Evolutionary conservation across 352 stramenopile species (phyloP), one percentile per base, ranked within the genome.

Genomic region (Phytophthora rubi): DNA sequence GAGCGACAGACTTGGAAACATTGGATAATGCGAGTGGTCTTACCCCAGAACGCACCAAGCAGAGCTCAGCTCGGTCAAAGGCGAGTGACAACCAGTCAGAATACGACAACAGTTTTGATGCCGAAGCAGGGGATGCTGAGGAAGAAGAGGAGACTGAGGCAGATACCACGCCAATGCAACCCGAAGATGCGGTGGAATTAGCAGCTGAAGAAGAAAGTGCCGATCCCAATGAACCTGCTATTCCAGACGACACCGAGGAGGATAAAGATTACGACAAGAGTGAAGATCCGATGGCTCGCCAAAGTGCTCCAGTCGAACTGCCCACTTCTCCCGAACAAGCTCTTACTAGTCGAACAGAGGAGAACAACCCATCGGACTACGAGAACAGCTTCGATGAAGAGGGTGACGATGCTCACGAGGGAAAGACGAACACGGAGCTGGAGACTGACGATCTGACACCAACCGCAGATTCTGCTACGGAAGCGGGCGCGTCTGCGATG

Each of bases 301-400:
- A 52, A 28, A 32, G 28, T 18, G 39, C 18, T 52, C 30, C 30
- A 23, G 16, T 32, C 6, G 58, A 53, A 12, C 32, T 37, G 44
- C n/a, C 53, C 45, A 26, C 18, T n/a, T 57, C 28, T 12, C 23
- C 37, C 63, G 62, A 73, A 54, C 53, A 63, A 37, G 13, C 18
- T 39, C 23, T 59, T 10, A 68, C 26, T 18, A 59, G 44, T 47
- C 54, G 45, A 51, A 45, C 69, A 18, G 59, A 77, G 45, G 59
- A 64, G 18, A 67, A 35, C 13, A 61, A 59, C 58, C 23, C 9
- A 30, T 70, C 62, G 1, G 69, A 88, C 4, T 86, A 88, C 35
- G 80, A 90, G 9, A 86, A 84, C 61, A 85, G 73, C 47, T 87
- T 90, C 58, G 74, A 87, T 45, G 78, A 76, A 18, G 79, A 83